phyloP scores from a whole-genome alignment of 1,284 basidiomycete species.

The Polyporus tsugae region DNA sequence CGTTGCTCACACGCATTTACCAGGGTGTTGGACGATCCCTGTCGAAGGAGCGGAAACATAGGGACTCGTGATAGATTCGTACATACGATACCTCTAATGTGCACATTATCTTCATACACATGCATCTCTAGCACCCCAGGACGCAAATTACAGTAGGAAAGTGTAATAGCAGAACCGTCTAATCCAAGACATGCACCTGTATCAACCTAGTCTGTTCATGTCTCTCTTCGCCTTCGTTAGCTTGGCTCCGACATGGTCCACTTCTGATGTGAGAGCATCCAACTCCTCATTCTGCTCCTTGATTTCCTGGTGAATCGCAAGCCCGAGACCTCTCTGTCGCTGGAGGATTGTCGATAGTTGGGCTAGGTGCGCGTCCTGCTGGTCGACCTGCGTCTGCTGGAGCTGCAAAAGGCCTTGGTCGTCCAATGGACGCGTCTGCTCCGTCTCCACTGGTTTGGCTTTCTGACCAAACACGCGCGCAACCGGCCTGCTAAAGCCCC shows the following conservation, averaged over 20 bases:
- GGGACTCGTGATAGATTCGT: slow-evolving; percentile 33
- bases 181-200: slow-evolving; percentile 15
- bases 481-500: slow-evolving; percentile 52
- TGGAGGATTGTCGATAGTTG: slow-evolving; percentile 85
- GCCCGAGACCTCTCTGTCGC: slow-evolving; percentile 86
- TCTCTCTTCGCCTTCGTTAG: slow-evolving; percentile 83
- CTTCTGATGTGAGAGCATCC: slow-evolving; percentile 78
- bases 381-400: slow-evolving; percentile 82
- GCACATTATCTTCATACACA: slow-evolving; percentile 37
- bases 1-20: slow-evolving; percentile 3
- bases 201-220: slow-evolving; percentile 74
- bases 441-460: slow-evolving; percentile 78
- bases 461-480: slow-evolving; percentile 84
- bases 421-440: slow-evolving; percentile 87
- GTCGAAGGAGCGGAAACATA: slow-evolving; percentile 41
- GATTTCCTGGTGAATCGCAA: slow-evolving; percentile 90
- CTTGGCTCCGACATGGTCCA: slow-evolving; percentile 80
- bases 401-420: slow-evolving; percentile 82
- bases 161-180: slow-evolving; percentile 12
- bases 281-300: slow-evolving; percentile 87
- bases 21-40: slow-evolving; percentile 66
- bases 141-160: slow-evolving; percentile 6
- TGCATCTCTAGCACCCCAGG: slow-evolving; percentile 23
- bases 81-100: slow-evolving; percentile 28
- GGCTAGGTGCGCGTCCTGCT: slow-evolving; percentile 86